Percentiles rank a stretch among this genome's conserved stretches.
These are phyloP conservation scores for Podila minutissima DNA, from an alignment of 192 early-diverging fungal species.

Conservation along the genomic window DNA sequence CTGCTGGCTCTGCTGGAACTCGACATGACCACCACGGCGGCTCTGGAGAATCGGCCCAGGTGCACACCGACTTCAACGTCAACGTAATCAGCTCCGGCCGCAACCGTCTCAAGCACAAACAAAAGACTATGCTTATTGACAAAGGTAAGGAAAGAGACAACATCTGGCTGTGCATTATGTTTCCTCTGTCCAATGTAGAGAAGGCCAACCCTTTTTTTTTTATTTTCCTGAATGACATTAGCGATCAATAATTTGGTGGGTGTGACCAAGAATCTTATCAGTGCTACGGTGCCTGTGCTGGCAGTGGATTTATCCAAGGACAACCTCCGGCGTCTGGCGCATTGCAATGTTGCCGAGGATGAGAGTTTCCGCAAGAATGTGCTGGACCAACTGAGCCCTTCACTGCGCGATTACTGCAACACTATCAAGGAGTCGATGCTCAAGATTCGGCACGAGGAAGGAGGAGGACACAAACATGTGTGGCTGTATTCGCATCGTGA, in stretches of 20 bases:
- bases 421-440: conserved; percentile 49
- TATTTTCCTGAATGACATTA: conserved; percentile 11
- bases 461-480: conserved; percentile 58
- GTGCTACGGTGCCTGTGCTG: conserved; percentile 64
- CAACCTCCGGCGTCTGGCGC: conserved; percentile 61
- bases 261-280: conserved; percentile 62
- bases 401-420: conserved; percentile 59
- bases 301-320: conserved; percentile 72
- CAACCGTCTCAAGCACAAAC: conserved; percentile 67
- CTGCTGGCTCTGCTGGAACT: conserved; percentile 29
- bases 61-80: conserved; percentile 52
- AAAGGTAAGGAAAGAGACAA: conserved; percentile 51
- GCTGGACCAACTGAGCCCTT: conserved; percentile 49
- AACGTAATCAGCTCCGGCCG: conserved; percentile 55
- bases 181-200: conserved; percentile 45
- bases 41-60: conserved; percentile 39
- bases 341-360: conserved; percentile 70
- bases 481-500: conserved; percentile 80
- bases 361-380: conserved; percentile 67
- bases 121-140: conserved; percentile 64
- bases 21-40: conserved; percentile 51
- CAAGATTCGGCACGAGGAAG: conserved; percentile 58
- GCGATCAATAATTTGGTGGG: conserved; percentile 66
- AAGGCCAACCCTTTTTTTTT: conserved; percentile 21
- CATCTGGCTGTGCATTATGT: conserved; percentile 28